Evolutionary conservation across 495 filamentous ascomycete species (phyloP).

Genomic region (Penicillium subrubescens): DNA sequence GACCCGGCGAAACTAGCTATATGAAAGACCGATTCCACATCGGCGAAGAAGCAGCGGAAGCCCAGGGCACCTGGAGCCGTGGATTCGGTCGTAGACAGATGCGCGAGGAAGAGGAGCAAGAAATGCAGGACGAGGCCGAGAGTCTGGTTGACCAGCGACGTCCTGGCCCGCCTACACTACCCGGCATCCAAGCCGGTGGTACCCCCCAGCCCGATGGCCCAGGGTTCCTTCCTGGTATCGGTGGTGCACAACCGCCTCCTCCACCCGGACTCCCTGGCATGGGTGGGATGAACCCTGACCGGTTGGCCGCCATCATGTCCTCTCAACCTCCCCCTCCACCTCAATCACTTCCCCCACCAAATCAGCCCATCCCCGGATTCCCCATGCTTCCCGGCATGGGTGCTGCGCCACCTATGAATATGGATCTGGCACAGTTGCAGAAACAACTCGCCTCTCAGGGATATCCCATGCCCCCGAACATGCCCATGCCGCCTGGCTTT

Average conservation of each 20-base stretch:
- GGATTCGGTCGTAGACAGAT: conserved; percentile 75
- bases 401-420: conserved; percentile 54
- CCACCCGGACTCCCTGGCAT: conserved; percentile 54
- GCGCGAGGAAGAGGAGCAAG: conserved; percentile 90
- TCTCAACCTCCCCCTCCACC: conserved; percentile 47
- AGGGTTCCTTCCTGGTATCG: conserved; percentile 49
- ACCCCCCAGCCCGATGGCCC: conserved; percentile 36
- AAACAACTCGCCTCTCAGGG: conserved; percentile 49
- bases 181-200: conserved; percentile 55
- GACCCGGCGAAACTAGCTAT: conserved; percentile 82
- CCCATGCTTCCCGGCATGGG: conserved; percentile 51
- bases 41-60: conserved; percentile 89
- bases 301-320: conserved; percentile 49
- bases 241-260: conserved; percentile 51
- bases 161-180: conserved; percentile 44
- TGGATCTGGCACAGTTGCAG: conserved; percentile 70
- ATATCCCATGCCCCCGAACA: conserved; percentile 41
- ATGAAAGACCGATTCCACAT: conserved; percentile 93
- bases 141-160: conserved; percentile 94
- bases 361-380: conserved; percentile 37
- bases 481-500: conserved; percentile 38
- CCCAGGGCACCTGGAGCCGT: conserved; percentile 87
- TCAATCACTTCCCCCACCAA: conserved; percentile 29
- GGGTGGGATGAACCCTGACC: conserved; percentile 55
- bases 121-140: conserved; percentile 89